Percentiles rank a stretch among this genome's conserved stretches.
phyloP scores from a whole-genome alignment of 75 land plant genomes.

The Chamaecyparis obtusa region DNA sequence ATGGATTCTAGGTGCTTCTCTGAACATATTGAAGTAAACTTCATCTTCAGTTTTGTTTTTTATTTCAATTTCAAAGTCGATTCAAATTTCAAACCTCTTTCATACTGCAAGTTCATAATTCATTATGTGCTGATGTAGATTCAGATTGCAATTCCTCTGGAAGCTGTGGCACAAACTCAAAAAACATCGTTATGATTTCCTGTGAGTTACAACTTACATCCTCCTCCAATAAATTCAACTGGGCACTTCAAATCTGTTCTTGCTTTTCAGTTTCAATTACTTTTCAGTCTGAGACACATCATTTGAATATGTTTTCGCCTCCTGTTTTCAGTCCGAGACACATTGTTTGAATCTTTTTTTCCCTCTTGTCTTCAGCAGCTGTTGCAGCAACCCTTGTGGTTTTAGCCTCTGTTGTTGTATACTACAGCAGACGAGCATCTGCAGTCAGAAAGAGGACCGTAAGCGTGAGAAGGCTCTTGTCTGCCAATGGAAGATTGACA shows the following conservation, averaged over 20 bases:
- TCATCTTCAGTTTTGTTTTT: neutral
- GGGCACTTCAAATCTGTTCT: neutral
- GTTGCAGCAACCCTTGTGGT: neutral
- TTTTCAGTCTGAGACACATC: neutral
- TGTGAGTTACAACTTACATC: neutral
- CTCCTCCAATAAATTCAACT: neutral
- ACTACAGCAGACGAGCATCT: neutral
- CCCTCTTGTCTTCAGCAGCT: neutral
- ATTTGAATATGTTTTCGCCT: neutral
- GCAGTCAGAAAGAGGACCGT: neutral
- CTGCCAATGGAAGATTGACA: neutral
- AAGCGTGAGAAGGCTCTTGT: neutral
- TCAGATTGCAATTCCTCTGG: neutral
- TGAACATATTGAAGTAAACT: no score
- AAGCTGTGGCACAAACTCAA: conserved; percentile 1
- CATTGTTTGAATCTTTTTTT: neutral
- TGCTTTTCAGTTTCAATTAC: neutral
- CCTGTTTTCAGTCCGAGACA: neutral
- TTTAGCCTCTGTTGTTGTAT: neutral
- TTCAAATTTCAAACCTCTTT: neutral
- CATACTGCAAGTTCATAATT: neutral
- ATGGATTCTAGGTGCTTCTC: no score
- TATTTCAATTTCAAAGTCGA: neutral
- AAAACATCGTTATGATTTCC: neutral
- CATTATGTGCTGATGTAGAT: conserved; percentile 7